Evolutionary conservation across 495 filamentous ascomycete species (phyloP).

Genomic region (Bacidia rubella): DNA sequence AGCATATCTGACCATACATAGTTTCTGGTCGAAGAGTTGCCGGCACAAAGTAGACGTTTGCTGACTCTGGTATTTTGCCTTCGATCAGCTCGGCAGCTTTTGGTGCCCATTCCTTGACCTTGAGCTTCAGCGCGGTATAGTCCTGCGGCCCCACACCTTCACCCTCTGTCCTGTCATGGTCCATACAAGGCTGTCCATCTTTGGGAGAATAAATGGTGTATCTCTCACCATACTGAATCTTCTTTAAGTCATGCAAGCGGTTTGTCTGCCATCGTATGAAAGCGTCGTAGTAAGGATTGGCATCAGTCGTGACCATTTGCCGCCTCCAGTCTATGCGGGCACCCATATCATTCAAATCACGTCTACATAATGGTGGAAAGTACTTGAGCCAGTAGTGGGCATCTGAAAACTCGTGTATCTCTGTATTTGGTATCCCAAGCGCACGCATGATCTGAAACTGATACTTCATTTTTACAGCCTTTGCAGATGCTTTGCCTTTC

Average conservation of each 20-base stretch:
- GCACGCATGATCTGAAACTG: constrained; percentile 85
- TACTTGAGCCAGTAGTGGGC: constrained; percentile 74
- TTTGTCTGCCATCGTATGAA: constrained; percentile 99
- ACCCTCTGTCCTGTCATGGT: constrained; percentile 85
- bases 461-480: constrained; percentile 80
- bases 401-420: constrained; percentile 87
- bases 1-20: constrained; percentile 96
- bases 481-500: constrained; percentile 88
- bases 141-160: constrained; percentile 86
- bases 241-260: constrained; percentile 72
- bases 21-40: constrained; percentile 92
- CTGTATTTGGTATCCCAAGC: constrained; percentile 64
- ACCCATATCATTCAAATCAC: constrained; percentile 72
- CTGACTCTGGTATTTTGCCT: constrained; percentile 65
- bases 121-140: constrained; percentile 83
- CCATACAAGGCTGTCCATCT: constrained; percentile 95
- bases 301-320: constrained; percentile 87
- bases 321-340: constrained; percentile 84
- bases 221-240: constrained; percentile 87
- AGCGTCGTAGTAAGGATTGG: constrained; percentile 91
- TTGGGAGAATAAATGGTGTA: constrained; percentile 95
- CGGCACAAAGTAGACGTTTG: constrained; percentile 77
- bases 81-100: constrained; percentile 51
- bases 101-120: constrained; percentile 76
- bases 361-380: constrained; percentile 72